A percentile compares a stretch with the other conserved stretches of the same genome.
Conservation (phyloP, 2,329 filamentous ascomycete species). For the Aspergillus sp. region DNA sequence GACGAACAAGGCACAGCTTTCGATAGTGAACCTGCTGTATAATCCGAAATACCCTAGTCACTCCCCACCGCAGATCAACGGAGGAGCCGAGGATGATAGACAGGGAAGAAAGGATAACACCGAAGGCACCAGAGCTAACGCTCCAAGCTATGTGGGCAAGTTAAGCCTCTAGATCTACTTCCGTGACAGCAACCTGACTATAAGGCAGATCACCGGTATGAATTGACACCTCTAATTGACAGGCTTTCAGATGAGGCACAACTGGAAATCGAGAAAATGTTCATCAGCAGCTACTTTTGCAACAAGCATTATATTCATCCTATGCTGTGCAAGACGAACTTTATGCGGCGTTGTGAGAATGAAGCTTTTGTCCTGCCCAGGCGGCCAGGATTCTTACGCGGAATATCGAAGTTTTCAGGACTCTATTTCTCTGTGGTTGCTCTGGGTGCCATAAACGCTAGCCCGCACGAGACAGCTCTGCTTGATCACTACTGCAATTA, state of each 20-base stretch:
- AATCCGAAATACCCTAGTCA: constrained; percentile 21
- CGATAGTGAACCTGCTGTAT: constrained; percentile 24
- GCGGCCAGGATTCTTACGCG: constrained; percentile 11
- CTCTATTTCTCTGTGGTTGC: constrained; percentile 33
- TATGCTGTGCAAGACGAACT: constrained; percentile 23
- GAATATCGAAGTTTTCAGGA: constrained; percentile 22
- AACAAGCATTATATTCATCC: constrained; percentile 32
- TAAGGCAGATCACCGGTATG: constrained; percentile 7
- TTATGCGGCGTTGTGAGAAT: constrained; percentile 25
- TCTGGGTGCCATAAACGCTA: constrained; percentile 32
- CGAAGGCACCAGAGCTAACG: neutral
- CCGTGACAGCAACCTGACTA: neutral
- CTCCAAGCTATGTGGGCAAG: constrained; percentile 7
- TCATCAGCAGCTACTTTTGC: constrained; percentile 28
- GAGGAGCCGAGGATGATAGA: neutral
- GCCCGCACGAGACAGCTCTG: constrained; percentile 23
- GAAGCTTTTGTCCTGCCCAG: constrained; percentile 21
- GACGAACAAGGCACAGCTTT: constrained; percentile 18
- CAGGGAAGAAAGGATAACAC: neutral
- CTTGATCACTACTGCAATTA: constrained; percentile 24
- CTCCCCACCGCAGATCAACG: constrained; percentile 9
- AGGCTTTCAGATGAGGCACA: constrained; percentile 15
- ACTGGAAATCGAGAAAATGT: constrained; percentile 31
- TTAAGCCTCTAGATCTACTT: neutral
- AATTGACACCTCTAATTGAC: constrained; percentile 8